Percentiles rank a stretch among this genome's conserved stretches.
These are phyloP conservation scores for Nakazawaea ishiwadae DNA, from an alignment of 805 yeast species.

Conservation along the genomic window DNA sequence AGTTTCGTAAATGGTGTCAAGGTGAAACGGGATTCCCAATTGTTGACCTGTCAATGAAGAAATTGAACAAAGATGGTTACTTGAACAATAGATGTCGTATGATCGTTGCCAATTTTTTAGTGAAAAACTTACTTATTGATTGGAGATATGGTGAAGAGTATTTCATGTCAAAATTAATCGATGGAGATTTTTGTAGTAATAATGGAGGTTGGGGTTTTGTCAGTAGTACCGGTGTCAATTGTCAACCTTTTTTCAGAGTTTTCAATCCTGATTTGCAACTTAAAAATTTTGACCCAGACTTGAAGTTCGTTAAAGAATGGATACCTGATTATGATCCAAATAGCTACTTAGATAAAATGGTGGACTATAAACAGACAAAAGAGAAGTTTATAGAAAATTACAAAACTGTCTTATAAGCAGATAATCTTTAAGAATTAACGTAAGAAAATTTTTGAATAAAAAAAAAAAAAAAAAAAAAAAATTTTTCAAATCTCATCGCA, in stretches of 20 bases:
- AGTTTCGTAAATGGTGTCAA: slow-evolving; percentile 44
- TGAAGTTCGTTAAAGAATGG: slow-evolving; percentile 43
- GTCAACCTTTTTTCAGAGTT: slow-evolving; percentile 54
- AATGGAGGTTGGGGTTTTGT: slow-evolving; percentile 58
- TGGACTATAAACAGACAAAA: slow-evolving; percentile 35
- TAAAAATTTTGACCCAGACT: slow-evolving; percentile 42
- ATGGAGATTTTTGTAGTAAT: slow-evolving; percentile 50
- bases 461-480: slow-evolving; percentile 8
- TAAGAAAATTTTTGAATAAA: neutral
- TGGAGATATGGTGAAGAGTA: slow-evolving; percentile 53
- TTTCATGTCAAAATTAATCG: slow-evolving; percentile 43
- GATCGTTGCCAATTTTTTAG: slow-evolving; percentile 47
- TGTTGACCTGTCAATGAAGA: slow-evolving; percentile 55
- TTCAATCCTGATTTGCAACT: slow-evolving; percentile 50
- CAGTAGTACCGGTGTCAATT: slow-evolving; percentile 47
- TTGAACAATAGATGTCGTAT: slow-evolving; percentile 51
- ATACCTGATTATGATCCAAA: slow-evolving; percentile 39
- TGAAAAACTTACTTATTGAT: slow-evolving; percentile 46
- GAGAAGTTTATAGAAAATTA: slow-evolving; percentile 37
- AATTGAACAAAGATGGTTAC: slow-evolving; percentile 45
- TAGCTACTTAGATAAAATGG: slow-evolving; percentile 40
- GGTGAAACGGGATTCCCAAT: slow-evolving; percentile 55
- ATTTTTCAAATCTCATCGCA: slow-evolving; percentile 2
- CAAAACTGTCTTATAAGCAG: slow-evolving; percentile 16
- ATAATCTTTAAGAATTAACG: neutral